These are phyloP conservation scores for Ligustrum vulgare DNA, from an alignment of 257 asterid species.

Conservation along the genomic window DNA sequence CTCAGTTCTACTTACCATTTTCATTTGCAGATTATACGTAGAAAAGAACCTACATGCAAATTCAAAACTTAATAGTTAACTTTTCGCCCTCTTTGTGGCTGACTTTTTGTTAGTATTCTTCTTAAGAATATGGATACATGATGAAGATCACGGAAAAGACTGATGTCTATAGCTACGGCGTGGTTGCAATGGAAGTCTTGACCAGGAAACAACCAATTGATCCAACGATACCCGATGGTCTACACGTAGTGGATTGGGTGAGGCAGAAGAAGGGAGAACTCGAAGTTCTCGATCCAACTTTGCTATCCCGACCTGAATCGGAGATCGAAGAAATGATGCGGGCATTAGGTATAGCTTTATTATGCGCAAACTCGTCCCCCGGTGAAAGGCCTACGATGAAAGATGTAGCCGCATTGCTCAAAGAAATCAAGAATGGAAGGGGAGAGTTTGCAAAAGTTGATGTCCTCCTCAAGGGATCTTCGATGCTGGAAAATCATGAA, in stretches of 20 bases:
- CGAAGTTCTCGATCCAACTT: conserved; percentile 51
- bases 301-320: conserved; percentile 43
- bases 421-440: conserved; percentile 67
- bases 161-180: conserved; percentile 79
- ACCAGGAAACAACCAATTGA: conserved; percentile 80
- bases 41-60: too few species aligned
- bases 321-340: conserved; percentile 80
- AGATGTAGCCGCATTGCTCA: conserved; percentile 78
- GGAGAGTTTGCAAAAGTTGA: conserved; percentile 53
- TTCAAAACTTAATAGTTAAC: too few species aligned
- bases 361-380: conserved; percentile 65
- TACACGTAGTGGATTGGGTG: conserved; percentile 85
- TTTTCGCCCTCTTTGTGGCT: not conserved
- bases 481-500: conserved; percentile 20
- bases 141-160: conserved; percentile 80
- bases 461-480: conserved; percentile 37
- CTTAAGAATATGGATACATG: conserved; percentile 74
- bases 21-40: too few species aligned
- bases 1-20: too few species aligned
- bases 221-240: conserved; percentile 76
- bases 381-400: conserved; percentile 82
- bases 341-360: conserved; percentile 74
- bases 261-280: conserved; percentile 44
- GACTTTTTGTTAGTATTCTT: not conserved
- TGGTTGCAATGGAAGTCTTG: conserved; percentile 64